A percentile compares a stretch with the other conserved stretches of the same genome.
Conservation (phyloP, 192 early-diverging fungal species). For the Coemansia sp. region DNA sequence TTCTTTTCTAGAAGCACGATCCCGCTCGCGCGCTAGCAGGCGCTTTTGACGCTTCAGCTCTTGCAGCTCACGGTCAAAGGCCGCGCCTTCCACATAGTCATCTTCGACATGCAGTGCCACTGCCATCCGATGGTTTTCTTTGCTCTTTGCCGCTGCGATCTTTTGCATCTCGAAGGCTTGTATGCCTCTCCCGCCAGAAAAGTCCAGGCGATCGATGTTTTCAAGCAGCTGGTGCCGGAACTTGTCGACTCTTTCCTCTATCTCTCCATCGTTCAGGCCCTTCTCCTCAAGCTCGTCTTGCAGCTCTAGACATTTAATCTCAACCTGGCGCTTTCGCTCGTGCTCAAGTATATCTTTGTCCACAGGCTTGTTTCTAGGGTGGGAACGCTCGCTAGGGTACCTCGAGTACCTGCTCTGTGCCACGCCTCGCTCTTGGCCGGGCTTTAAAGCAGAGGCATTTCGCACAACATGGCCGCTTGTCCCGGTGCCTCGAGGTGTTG, state of each 20-base stretch:
- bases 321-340: conserved; percentile 84
- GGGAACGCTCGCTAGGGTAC: conserved; percentile 49
- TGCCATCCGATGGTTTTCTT: conserved; percentile 66
- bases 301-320: conserved; percentile 84
- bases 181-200: conserved; percentile 14
- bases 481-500: conserved; percentile 80
- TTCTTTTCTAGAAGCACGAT: conserved; percentile 9
- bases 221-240: conserved; percentile 63
- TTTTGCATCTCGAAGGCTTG: conserved; percentile 72
- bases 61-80: conserved; percentile 68
- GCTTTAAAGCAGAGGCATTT: conserved; percentile 76
- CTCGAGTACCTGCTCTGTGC: neutral
- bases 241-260: conserved; percentile 66
- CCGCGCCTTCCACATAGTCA: conserved; percentile 71
- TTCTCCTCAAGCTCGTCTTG: conserved; percentile 78
- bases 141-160: conserved; percentile 68
- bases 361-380: conserved; percentile 23
- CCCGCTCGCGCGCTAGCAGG: conserved; percentile 29
- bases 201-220: conserved; percentile 50
- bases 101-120: conserved; percentile 69
- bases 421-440: conserved; percentile 61
- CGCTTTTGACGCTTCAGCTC: conserved; percentile 56
- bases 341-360: conserved; percentile 72
- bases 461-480: conserved; percentile 97
- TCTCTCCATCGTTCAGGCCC: conserved; percentile 66